phyloP scores from a whole-genome alignment of 139 green algal species.

The Pseudopediastrum boryanum region DNA sequence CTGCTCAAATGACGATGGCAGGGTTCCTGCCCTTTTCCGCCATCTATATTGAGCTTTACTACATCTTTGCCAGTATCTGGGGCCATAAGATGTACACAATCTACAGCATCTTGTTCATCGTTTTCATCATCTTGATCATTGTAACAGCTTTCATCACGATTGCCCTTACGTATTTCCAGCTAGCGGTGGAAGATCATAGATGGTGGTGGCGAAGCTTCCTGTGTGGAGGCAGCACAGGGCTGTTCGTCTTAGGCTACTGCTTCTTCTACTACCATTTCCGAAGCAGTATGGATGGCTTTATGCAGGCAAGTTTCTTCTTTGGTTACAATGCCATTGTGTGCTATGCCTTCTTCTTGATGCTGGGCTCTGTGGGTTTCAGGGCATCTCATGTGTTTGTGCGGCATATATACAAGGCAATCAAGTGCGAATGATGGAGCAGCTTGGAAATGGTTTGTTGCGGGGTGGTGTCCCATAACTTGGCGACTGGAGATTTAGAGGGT shows the following conservation, averaged over 20 bases:
- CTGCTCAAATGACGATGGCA: slow-evolving; percentile 84
- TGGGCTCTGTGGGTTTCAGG: slow-evolving; percentile 91
- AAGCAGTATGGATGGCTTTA: slow-evolving; percentile 84
- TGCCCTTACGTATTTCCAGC: slow-evolving; percentile 97
- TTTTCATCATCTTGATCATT: slow-evolving; percentile 91
- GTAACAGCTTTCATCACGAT: slow-evolving; percentile 95
- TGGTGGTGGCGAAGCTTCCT: slow-evolving; percentile 94
- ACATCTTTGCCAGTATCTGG: slow-evolving; percentile 80
- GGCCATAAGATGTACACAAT: slow-evolving; percentile 93
- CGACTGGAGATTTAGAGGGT: no score
- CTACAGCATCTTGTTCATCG: slow-evolving; percentile 93
- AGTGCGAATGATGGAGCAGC: slow-evolving; percentile 52
- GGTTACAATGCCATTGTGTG: slow-evolving; percentile 88
- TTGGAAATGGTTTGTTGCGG: no score
- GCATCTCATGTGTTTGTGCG: slow-evolving; percentile 80
- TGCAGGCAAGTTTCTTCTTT: slow-evolving; percentile 90
- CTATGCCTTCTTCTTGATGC: slow-evolving; percentile 89
- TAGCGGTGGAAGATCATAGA: slow-evolving; percentile 91
- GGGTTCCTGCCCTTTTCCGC: slow-evolving; percentile 80
- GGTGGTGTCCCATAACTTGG: no score
- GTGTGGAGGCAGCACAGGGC: slow-evolving; percentile 91
- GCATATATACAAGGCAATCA: slow-evolving; percentile 54
- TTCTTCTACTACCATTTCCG: slow-evolving; percentile 95
- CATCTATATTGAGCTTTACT: slow-evolving; percentile 87
- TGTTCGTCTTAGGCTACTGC: slow-evolving; percentile 96